Conservation (phyloP, 805 yeast genomes). For the Yamadazyma scolyti region DNA sequence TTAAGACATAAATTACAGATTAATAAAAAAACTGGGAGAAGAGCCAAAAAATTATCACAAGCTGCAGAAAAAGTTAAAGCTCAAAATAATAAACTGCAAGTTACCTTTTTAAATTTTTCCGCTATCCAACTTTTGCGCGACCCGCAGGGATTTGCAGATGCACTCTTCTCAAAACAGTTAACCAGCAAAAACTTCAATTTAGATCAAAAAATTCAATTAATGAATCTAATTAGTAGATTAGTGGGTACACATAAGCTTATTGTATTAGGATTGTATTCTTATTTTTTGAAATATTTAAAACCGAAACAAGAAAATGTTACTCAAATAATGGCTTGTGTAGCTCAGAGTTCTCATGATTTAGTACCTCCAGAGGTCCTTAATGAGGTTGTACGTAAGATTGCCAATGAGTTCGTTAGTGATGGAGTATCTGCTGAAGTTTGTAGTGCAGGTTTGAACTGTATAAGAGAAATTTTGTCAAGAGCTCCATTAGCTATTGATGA, state of each 20-base stretch:
- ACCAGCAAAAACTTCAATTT: conserved; percentile 69
- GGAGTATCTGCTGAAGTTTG: conserved; percentile 99
- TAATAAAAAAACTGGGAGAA: conserved; percentile 76
- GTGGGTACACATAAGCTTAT: conserved; percentile 94
- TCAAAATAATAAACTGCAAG: conserved; percentile 51
- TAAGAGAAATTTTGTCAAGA: conserved; percentile 87
- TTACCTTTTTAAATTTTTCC: conserved; percentile 80
- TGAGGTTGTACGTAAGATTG: conserved; percentile 82
- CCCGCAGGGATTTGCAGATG: conserved; percentile 97
- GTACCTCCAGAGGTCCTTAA: conserved; percentile 92
- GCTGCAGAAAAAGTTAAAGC: conserved; percentile 71
- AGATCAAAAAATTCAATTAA: conserved; percentile 84
- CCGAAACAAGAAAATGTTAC: conserved; percentile 96
- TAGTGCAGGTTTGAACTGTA: conserved; percentile 95
- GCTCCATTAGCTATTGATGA: conserved; percentile 94
- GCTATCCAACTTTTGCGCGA: conserved; percentile 93
- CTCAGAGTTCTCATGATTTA: conserved; percentile 94
- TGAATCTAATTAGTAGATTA: conserved; percentile 83
- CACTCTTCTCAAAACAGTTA: conserved; percentile 67
- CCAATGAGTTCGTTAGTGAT: conserved; percentile 96
- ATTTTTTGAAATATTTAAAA: conserved; percentile 81
- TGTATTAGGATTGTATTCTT: conserved; percentile 85
- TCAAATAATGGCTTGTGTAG: conserved; percentile 93
- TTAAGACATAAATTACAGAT: conserved; percentile 78
- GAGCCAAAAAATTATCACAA: conserved; percentile 73